Base-by-base conservation (phyloP, 495 filamentous ascomycete species). In the Physcia stellaris region DNA sequence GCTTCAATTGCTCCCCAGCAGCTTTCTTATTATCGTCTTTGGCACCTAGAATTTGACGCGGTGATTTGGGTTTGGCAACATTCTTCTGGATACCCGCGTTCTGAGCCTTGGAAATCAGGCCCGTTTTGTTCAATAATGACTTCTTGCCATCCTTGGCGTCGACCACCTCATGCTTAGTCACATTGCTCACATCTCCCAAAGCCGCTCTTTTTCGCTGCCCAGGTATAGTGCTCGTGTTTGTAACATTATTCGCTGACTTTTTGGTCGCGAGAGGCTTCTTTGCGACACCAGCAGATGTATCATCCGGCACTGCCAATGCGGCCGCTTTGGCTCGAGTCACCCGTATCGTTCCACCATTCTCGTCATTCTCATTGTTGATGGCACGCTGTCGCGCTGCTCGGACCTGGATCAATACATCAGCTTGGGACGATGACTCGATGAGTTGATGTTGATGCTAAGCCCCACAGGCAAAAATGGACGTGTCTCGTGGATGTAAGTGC, bases 141-240 rank as follows among this genome's bases (percentile, higher is more conserved):
- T 92, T 94, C 72, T 93, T 88, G 21, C 63, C 71, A 36, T 67
- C 70, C 45, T 70, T 71, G 23, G 49, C 42, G 18, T 85, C 83
- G 24, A 53, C 56, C 4, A 55, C 64, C 11, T 87, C 83, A 17
- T 59, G 64, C 61, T 94, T 94, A 40, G 73, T 72, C 36, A 94
- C 82, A 65, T 98, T 98, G 71, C 86, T 96, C 43, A 94, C 79
- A 67, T 98, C 88, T 19, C 84, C 86, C 15, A 98, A 71, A 22
- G 81, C 85, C 50, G 79, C 66, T 50, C 84, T 81, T 56, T 75
- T 79, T 52, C 78, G 68, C 44, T 62, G 66, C 10, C 53, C 53
- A 20, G 61, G 59, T 30, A 63, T 51, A 48, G 69, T 60, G 32
- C 42, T 57, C 13, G 56, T 46, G 18, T 55, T 63, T 19, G 64